A percentile compares a stretch with the other conserved stretches of the same genome.
Evolutionary conservation across 2,329 filamentous ascomycete genomes (phyloP).

Genomic region (Aschersonia sp.): DNA sequence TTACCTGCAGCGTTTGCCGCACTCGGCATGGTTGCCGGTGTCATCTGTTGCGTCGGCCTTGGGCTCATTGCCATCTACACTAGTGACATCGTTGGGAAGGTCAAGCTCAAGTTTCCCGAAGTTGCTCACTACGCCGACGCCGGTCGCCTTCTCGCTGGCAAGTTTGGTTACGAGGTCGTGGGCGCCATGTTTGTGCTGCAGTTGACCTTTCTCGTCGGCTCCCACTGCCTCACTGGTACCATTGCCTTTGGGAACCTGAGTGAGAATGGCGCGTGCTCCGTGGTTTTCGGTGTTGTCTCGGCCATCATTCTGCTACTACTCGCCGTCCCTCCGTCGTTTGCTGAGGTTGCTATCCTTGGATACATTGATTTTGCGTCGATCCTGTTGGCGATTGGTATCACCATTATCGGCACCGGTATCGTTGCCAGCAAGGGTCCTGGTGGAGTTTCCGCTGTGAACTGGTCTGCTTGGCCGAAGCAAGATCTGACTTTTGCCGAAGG

Average conservation of each 20-base stretch:
- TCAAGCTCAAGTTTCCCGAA: conserved; percentile 36
- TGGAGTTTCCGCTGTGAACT: conserved; percentile 17
- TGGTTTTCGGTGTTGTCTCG: conserved; percentile 30
- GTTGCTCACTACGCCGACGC: conserved; percentile 56
- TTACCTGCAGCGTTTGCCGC: conserved; percentile 36
- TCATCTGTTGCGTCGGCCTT: conserved; percentile 25
- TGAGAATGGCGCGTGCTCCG: conserved; percentile 32
- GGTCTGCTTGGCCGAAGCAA: conserved; percentile 31
- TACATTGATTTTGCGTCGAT: conserved; percentile 48
- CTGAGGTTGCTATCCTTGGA: conserved; percentile 32
- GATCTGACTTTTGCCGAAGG: conserved; percentile 34
- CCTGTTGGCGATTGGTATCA: conserved; percentile 45
- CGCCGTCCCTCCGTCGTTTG: conserved; percentile 32
- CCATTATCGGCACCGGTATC: conserved; percentile 51
- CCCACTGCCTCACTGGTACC: conserved; percentile 56
- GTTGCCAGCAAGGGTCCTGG: conserved; percentile 15
- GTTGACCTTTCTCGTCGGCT: conserved; percentile 54
- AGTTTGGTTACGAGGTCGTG: conserved; percentile 45
- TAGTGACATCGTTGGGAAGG: conserved; percentile 29
- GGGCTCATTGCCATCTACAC: conserved; percentile 33
- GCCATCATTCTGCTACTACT: conserved; percentile 29
- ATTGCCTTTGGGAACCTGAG: conserved; percentile 55
- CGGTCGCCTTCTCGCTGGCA: conserved; percentile 45
- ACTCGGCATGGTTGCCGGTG: conserved; percentile 37
- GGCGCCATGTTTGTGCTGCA: conserved; percentile 48